Evolutionary conservation across 805 yeast species (phyloP), one percentile per base, ranked within the genome.

Genomic region (Yarrowia phangngaensis): DNA sequence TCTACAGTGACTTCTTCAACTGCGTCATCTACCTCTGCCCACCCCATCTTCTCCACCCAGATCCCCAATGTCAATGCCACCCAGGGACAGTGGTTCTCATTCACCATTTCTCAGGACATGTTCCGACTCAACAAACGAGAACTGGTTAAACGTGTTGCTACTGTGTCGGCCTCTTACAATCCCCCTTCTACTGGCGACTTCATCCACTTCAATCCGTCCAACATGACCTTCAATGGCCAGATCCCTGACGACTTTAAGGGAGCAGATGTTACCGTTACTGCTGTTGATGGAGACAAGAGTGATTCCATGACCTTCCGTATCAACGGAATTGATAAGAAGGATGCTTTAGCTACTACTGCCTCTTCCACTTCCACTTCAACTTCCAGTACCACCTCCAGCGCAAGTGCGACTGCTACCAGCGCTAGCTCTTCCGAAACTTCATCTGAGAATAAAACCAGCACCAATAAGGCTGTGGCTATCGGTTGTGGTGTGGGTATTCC

Each of bases 401-500:
- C 68, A 4, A 35, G 70, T 13, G 19, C 63, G 2, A 35, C 66
- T 9, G 16, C 67, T 4, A 30, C 72, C 3, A 47, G 66, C 12
- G 41, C 64, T 8, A 28, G 61, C 8, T 50, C 58, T 11, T 34
- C 56, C 13, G 38, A 54, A 17, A 48, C 60, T 12, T 43, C 56
- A 26, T n/a, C n/a, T n/a, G 20, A 35, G 45, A 48, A 31, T 48
- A 49, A 41, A n/a, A 51, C 61, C 27, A 71, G 69, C 46, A 81
- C 75, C 55, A 74, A 76, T 2, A 69, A 85, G n/a, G 95, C 95
- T 0, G 84, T 90, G 60, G 95, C 89, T 1, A 30, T 45, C 7
- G 50, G 50, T 3, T 74, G 89, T 52, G 97, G 96, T 50, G 89
- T 84, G n/a, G 85, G 82, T 2, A 73, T 92, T 36, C 95, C 95